These are phyloP conservation scores for Starmerella bombicola DNA, from an alignment of 805 yeast genomes.

Conservation along the genomic window DNA sequence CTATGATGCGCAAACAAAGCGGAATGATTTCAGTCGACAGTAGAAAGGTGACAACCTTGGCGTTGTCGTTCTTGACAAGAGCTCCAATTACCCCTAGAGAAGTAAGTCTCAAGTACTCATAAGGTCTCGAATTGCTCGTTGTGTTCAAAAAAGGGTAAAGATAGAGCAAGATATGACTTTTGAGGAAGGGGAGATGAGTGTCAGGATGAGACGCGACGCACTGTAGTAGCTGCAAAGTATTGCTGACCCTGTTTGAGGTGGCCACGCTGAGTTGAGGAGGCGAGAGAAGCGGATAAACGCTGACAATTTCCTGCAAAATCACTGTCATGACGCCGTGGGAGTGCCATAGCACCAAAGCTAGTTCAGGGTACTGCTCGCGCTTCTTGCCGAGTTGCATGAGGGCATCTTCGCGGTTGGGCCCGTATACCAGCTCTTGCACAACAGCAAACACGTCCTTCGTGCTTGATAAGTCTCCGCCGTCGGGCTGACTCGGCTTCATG, in stretches of 20 bases:
- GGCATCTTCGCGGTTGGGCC: slow-evolving; percentile 87
- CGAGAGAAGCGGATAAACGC: slow-evolving; percentile 77
- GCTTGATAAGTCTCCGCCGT: no score
- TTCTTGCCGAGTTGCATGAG: slow-evolving; percentile 83
- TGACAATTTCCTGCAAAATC: slow-evolving; percentile 72
- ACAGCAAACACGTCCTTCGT: slow-evolving; percentile 36
- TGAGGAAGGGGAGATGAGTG: slow-evolving; percentile 70
- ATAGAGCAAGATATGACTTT: slow-evolving; percentile 85
- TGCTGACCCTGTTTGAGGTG: slow-evolving; percentile 87
- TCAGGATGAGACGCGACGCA: slow-evolving; percentile 94
- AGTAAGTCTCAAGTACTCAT: slow-evolving; percentile 85
- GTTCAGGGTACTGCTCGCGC: slow-evolving; percentile 86
- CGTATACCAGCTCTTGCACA: slow-evolving; percentile 81
- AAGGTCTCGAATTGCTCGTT: slow-evolving; percentile 79
- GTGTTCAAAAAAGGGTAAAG: slow-evolving; percentile 90
- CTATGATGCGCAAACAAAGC: slow-evolving; percentile 86
- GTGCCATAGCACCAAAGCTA: slow-evolving; percentile 88
- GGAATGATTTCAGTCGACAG: slow-evolving; percentile 96
- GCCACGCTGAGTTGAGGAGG: slow-evolving; percentile 78
- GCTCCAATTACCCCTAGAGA: slow-evolving; percentile 96
- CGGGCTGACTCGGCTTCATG: no score
- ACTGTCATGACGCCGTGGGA: slow-evolving; percentile 95
- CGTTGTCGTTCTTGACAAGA: slow-evolving; percentile 85
- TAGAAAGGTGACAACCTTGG: slow-evolving; percentile 83
- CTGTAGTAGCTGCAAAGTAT: slow-evolving; percentile 85